These are phyloP conservation scores for Xanthoparmelia taractica DNA, from an alignment of 495 filamentous ascomycete species.

Conservation along the genomic window DNA sequence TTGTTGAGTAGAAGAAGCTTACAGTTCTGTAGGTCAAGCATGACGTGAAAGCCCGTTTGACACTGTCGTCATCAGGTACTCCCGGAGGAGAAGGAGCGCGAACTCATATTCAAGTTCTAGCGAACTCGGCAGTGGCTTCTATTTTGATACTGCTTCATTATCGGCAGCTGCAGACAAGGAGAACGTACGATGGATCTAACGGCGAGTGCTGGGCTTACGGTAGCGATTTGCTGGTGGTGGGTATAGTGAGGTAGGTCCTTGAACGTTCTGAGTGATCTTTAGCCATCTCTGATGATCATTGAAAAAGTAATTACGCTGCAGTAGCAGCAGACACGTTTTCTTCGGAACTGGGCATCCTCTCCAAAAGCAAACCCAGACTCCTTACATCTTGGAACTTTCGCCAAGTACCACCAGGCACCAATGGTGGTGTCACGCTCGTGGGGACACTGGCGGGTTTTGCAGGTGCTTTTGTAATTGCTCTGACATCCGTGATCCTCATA, in stretches of 20 bases:
- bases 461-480: constrained; percentile 65
- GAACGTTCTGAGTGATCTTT: background rate
- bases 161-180: constrained; percentile 48
- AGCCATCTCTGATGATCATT: background rate
- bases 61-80: constrained; percentile 62
- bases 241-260: constrained; percentile 40
- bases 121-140: constrained; percentile 75
- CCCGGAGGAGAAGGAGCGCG: constrained; percentile 71
- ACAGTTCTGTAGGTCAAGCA: constrained; percentile 62
- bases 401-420: constrained; percentile 80
- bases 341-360: constrained; percentile 89
- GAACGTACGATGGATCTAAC: constrained; percentile 24
- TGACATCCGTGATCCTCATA: constrained; percentile 54
- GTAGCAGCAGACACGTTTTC: constrained; percentile 91
- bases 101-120: constrained; percentile 82
- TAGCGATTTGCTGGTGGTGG: constrained; percentile 47
- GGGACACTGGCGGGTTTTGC: constrained; percentile 67
- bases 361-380: constrained; percentile 65
- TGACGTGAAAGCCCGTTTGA: constrained; percentile 72
- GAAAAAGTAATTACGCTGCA: constrained; percentile 66
- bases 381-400: constrained; percentile 71
- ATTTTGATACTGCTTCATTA: constrained; percentile 64
- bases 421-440: constrained; percentile 73
- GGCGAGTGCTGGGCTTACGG: constrained; percentile 31
- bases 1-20: constrained; percentile 11